Percentiles rank a stretch among this genome's conserved stretches.
Evolutionary conservation across 805 yeast genomes (phyloP).

Genomic region (Metschnikowia gruessii): DNA sequence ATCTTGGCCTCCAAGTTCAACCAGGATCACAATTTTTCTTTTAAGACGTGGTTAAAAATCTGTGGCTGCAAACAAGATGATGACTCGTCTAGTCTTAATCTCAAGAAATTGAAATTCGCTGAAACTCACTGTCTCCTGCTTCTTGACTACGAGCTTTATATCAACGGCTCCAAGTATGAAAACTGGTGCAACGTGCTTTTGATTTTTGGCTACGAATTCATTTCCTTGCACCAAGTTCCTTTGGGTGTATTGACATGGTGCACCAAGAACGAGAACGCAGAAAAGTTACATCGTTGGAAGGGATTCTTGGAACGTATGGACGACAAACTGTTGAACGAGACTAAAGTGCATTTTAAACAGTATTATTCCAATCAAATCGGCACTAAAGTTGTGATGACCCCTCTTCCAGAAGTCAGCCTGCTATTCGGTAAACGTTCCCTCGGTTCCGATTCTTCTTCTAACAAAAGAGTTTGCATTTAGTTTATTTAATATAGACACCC

Average conservation of each 20-base stretch:
- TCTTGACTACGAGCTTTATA: conserved; percentile 55
- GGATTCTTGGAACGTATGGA: conserved; percentile 18
- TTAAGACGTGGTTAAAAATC: conserved; percentile 71
- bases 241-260: conserved; percentile 20
- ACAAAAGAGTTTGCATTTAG: conserved; percentile 14
- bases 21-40: conserved; percentile 68
- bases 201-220: conserved; percentile 44
- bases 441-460: conserved; percentile 8
- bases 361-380: conserved; percentile 23
- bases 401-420: conserved; percentile 13
- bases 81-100: conserved; percentile 32
- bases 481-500: background rate
- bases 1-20: conserved; percentile 71
- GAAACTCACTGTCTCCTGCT: conserved; percentile 54
- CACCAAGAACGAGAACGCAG: conserved; percentile 9
- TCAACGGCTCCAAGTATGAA: conserved; percentile 48
- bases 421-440: conserved; percentile 17
- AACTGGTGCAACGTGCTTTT: conserved; percentile 44
- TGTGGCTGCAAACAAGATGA: conserved; percentile 48
- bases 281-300: conserved; percentile 19
- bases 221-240: conserved; percentile 32
- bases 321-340: conserved; percentile 8
- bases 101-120: conserved; percentile 46
- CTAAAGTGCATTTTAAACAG: conserved; percentile 17
- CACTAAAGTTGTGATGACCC: conserved; percentile 17